Conservation (phyloP, 306 rosid species). For the Hippophae gyantsensis region DNA sequence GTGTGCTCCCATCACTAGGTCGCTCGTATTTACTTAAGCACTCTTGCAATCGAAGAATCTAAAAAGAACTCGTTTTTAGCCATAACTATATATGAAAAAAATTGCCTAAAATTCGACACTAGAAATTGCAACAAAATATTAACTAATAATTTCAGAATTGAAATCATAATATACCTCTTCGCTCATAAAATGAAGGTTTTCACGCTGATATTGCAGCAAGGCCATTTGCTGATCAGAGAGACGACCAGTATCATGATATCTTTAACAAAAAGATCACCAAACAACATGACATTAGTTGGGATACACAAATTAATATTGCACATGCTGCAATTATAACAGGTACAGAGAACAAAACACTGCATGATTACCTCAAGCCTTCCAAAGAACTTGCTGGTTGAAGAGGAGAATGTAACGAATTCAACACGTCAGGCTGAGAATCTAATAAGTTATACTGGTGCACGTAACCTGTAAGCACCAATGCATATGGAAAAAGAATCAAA, state of each 20-base stretch:
- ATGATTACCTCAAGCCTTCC: slow-evolving; percentile 85
- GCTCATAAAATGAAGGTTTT: slow-evolving; percentile 94
- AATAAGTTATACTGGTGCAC: slow-evolving; percentile 87
- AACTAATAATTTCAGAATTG: slow-evolving; percentile 17
- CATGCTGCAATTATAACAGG: not conserved
- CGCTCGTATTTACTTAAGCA: slow-evolving; percentile 80
- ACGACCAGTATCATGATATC: slow-evolving; percentile 80
- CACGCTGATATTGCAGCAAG: slow-evolving; percentile 94
- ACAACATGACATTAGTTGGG: not conserved
- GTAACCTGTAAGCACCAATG: slow-evolving; percentile 51
- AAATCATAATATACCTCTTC: slow-evolving; percentile 64
- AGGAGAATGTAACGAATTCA: slow-evolving; percentile 93
- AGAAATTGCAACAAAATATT: not conserved
- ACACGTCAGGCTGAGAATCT: slow-evolving; percentile 90
- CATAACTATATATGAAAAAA: slow-evolving; percentile 1
- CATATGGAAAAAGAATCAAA: slow-evolving; percentile 9
- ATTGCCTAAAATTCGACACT: not conserved
- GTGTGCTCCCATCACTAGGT: slow-evolving; percentile 77
- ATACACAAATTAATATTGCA: not conserved
- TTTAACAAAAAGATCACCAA: slow-evolving; percentile 1
- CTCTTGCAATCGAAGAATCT: slow-evolving; percentile 94
- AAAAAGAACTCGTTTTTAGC: slow-evolving; percentile 14
- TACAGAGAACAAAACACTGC: not conserved
- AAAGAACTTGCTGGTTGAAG: slow-evolving; percentile 92
- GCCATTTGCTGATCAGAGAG: slow-evolving; percentile 99